Conservation (phyloP, 1,284 basidiomycete species). For the Cutaneotrichosporon cyanovorans region DNA sequence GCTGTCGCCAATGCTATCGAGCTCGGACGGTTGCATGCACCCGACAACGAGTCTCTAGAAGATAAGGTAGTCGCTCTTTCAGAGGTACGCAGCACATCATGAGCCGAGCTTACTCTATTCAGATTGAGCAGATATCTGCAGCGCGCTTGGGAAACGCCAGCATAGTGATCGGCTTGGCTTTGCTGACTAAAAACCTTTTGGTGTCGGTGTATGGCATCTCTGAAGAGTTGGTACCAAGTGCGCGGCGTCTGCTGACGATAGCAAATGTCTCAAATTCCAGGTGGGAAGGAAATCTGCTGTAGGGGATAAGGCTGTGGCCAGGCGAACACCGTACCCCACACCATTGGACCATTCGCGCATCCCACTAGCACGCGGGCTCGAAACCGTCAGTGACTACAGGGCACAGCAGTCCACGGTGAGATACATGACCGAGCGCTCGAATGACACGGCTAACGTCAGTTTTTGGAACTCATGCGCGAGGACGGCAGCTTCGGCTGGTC, state of each 20-base stretch:
- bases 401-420: slow-evolving; percentile 37
- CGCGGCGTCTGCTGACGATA: slow-evolving; percentile 35
- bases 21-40: slow-evolving; percentile 26
- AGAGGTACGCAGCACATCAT: slow-evolving; percentile 7
- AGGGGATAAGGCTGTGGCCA: slow-evolving; percentile 69
- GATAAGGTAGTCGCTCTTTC: slow-evolving; percentile 23
- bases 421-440: not conserved
- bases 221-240: slow-evolving; percentile 58
- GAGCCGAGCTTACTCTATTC: slow-evolving; percentile 1
- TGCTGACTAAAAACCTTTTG: slow-evolving; percentile 75
- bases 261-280: slow-evolving; percentile 59
- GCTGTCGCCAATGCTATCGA: slow-evolving; percentile 55
- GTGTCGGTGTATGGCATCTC: slow-evolving; percentile 72
- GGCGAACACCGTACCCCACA: slow-evolving; percentile 24
- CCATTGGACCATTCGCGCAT: slow-evolving; percentile 28
- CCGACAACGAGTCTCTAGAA: slow-evolving; percentile 27
- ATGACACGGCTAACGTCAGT: slow-evolving; percentile 6
- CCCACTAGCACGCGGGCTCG: slow-evolving; percentile 26
- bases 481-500: slow-evolving; percentile 26
- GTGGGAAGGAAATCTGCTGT: slow-evolving; percentile 80
- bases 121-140: slow-evolving; percentile 24
- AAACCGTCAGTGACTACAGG: slow-evolving; percentile 34
- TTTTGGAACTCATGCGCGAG: slow-evolving; percentile 28
- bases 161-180: slow-evolving; percentile 67
- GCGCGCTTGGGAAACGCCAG: slow-evolving; percentile 48